Percentiles rank a stretch among this genome's conserved stretches.
Evolutionary conservation across 2,329 filamentous ascomycete genomes (phyloP).

Genomic region (Colletotrichum chrysophilum): DNA sequence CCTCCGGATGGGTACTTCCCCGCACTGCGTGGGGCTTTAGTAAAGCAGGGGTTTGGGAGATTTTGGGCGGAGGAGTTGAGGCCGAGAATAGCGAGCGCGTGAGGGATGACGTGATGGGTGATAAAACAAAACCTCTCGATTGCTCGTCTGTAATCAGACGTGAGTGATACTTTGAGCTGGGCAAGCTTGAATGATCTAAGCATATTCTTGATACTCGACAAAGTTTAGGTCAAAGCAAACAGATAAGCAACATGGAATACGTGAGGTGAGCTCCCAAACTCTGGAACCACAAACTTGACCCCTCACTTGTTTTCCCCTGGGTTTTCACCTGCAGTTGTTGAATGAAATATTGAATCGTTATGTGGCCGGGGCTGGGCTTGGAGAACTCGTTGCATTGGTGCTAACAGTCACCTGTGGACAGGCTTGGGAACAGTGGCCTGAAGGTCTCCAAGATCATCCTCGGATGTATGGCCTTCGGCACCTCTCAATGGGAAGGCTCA

Average conservation of each 20-base stretch:
- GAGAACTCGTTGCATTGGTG: neutral
- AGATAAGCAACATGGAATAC: conserved; percentile 22
- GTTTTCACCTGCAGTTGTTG: fast-evolving
- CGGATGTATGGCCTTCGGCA: conserved; percentile 40
- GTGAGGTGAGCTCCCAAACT: conserved; percentile 15
- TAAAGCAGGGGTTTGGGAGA: neutral
- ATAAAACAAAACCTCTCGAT: neutral
- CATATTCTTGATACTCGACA: neutral
- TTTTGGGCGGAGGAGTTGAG: neutral
- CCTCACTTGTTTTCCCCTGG: neutral
- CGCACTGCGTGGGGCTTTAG: neutral
- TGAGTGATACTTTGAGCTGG: neutral
- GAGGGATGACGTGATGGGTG: neutral
- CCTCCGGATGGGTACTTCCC: neutral
- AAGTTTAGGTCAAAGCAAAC: neutral
- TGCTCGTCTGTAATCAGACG: neutral
- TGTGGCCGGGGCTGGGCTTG: neutral
- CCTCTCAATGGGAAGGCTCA: conserved; percentile 34
- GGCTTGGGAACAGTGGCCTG: conserved; percentile 43
- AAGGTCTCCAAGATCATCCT: conserved; percentile 45
- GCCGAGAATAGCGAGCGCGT: neutral
- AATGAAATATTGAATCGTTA: neutral
- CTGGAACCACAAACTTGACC: neutral
- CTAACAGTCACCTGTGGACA: neutral
- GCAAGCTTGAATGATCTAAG: neutral